phyloP scores from a whole-genome alignment of 106 monocot species.

The Agapanthus africanus region DNA sequence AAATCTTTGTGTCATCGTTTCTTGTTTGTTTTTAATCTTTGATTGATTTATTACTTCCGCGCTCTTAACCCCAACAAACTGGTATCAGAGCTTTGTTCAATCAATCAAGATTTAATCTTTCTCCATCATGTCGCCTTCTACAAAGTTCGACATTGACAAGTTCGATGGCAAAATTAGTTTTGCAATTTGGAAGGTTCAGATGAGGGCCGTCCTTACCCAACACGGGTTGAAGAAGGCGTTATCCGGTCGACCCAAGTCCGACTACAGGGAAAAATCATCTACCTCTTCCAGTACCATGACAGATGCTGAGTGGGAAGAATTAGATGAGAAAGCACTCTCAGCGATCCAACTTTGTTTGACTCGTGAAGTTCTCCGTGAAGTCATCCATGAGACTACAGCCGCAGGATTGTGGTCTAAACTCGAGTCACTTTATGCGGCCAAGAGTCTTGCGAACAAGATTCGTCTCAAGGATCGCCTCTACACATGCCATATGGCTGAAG shows the following conservation, averaged over 20 bases:
- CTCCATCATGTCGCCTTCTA: too few relatives aligned
- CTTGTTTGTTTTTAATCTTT: too few relatives aligned
- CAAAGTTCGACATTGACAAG: not conserved
- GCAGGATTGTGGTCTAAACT: not conserved
- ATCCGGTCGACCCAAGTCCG: too few relatives aligned
- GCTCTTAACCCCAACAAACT: too few relatives aligned
- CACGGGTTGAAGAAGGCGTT: not conserved
- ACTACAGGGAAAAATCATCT: not conserved
- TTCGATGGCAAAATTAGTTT: conserved; percentile 1
- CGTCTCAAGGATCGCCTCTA: not conserved
- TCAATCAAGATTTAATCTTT: too few relatives aligned
- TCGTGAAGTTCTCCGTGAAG: not conserved
- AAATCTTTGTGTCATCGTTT: too few relatives aligned
- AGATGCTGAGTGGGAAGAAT: not conserved
- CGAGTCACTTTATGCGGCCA: not conserved
- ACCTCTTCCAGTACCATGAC: not conserved
- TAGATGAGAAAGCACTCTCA: not conserved
- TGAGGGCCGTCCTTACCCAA: not conserved
- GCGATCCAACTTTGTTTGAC: not conserved
- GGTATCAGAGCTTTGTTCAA: too few relatives aligned
- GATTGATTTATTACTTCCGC: too few relatives aligned
- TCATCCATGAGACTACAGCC: not conserved
- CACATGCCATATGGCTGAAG: not conserved
- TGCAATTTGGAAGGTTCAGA: not conserved
- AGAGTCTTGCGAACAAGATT: not conserved